phyloP scores from a whole-genome alignment of 768 basidiomycete species.

The Mycena metata region DNA sequence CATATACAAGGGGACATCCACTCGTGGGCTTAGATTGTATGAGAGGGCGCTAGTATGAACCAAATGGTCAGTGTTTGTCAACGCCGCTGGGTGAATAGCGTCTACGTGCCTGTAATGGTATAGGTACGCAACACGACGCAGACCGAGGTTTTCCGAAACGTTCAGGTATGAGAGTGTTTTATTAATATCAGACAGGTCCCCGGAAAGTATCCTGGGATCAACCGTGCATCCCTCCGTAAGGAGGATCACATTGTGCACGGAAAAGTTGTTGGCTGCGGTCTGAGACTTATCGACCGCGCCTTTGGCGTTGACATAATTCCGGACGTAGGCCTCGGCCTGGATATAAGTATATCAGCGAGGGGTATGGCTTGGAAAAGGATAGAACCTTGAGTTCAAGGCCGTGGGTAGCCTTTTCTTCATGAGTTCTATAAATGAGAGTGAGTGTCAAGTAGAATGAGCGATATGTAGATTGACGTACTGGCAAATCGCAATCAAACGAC shows the following conservation, averaged over 20 bases:
- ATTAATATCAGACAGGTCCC: conserved; percentile 19
- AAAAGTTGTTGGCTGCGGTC: conserved; percentile 20
- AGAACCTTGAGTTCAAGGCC: conserved; percentile 12
- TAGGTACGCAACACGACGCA: conserved; percentile 29
- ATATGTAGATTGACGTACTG: conserved; percentile 26
- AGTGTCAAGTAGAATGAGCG: neutral
- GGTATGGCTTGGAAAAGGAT: neutral
- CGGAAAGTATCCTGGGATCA: conserved; percentile 1
- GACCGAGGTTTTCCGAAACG: conserved; percentile 27
- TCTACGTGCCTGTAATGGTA: conserved; percentile 39
- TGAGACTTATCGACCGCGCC: conserved; percentile 20
- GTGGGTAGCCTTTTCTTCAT: conserved; percentile 28
- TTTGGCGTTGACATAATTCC: conserved; percentile 31
- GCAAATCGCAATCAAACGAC: conserved; percentile 37
- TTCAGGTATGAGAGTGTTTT: conserved; percentile 18
- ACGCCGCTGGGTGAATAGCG: too few species aligned
- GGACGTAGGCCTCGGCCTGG: conserved; percentile 26
- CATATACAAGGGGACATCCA: conserved; percentile 16
- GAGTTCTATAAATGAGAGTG: conserved; percentile 4
- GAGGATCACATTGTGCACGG: conserved; percentile 34
- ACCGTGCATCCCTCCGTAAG: conserved; percentile 34
- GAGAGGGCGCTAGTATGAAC: conserved; percentile 22
- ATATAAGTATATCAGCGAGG: too few species aligned
- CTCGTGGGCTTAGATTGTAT: conserved; percentile 21
- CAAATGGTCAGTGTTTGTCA: too few species aligned